A percentile compares a stretch with the other conserved stretches of the same genome.
phyloP scores from a whole-genome alignment of 2,329 filamentous ascomycete species.

The Arthroderma uncinatum region DNA sequence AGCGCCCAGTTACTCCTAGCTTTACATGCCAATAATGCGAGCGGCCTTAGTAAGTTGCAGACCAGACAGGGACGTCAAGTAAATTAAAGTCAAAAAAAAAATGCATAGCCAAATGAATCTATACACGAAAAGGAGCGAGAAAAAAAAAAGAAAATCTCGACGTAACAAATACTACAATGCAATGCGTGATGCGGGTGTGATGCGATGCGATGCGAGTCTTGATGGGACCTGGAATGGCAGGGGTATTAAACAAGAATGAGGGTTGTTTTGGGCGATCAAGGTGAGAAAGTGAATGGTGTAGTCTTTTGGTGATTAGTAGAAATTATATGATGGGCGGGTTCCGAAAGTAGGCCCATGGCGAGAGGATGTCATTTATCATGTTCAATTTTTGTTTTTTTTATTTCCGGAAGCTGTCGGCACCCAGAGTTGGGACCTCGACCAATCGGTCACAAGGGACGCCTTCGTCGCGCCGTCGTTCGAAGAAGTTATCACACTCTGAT shows the following conservation, averaged over 20 bases:
- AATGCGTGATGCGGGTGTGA: conserved; percentile 1
- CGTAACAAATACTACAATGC: conserved; percentile 1
- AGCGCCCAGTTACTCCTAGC: conserved; percentile 1
- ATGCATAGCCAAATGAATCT: conserved; percentile 2
- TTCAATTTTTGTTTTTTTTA: conserved; percentile 4
- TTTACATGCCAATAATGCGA: not conserved
- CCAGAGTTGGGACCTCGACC: conserved; percentile 52
- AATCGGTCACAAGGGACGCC: conserved; percentile 46
- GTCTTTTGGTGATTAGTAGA: not conserved
- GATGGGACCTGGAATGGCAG: not conserved
- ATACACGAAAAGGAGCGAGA: not conserved
- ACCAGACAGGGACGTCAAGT: not conserved
- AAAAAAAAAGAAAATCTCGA: not conserved
- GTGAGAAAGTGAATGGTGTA: not conserved
- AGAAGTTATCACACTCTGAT: conserved; percentile 53
- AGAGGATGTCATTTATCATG: not conserved
- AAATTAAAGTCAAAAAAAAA: not conserved
- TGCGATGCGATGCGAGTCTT: not conserved
- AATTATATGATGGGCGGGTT: not conserved
- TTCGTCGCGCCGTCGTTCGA: conserved; percentile 49
- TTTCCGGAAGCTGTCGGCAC: conserved; percentile 50
- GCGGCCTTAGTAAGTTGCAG: not conserved
- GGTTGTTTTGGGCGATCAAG: not conserved
- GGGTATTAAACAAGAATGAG: not conserved
- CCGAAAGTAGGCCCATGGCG: not conserved